Conservation (phyloP, 495 filamentous ascomycete genomes). For the Neurospora sp. region DNA sequence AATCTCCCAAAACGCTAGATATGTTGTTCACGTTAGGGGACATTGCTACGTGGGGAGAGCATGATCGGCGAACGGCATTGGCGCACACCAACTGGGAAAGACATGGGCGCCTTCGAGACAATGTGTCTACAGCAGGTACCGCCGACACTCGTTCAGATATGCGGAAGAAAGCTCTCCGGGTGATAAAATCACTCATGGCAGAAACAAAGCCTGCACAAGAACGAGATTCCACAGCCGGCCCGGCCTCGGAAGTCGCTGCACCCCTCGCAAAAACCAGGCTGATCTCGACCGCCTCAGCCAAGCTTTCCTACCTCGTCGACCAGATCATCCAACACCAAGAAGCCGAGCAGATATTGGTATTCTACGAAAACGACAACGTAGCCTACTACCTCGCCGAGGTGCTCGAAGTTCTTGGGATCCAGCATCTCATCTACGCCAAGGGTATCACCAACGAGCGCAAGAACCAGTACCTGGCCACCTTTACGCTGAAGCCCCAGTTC, state of each 20-base stretch:
- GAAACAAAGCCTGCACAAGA: conserved; percentile 3
- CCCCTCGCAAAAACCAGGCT: conserved; percentile 53
- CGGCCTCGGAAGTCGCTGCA: conserved; percentile 21
- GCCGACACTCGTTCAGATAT: background rate
- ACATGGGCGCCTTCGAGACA: background rate
- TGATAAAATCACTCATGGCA: conserved; percentile 8
- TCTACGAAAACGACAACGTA: conserved; percentile 81
- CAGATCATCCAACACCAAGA: conserved; percentile 54
- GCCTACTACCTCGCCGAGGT: conserved; percentile 76
- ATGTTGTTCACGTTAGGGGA: background rate
- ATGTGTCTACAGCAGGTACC: background rate
- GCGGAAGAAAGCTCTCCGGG: background rate
- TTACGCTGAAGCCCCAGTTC: conserved; percentile 53
- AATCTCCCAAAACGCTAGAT: background rate
- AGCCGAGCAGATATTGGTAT: conserved; percentile 79
- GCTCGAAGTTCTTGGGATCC: conserved; percentile 66
- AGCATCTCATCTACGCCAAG: conserved; percentile 76
- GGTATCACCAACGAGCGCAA: conserved; percentile 46
- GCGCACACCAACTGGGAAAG: background rate
- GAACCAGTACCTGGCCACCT: conserved; percentile 64
- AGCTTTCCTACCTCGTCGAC: conserved; percentile 78
- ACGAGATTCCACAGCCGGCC: background rate
- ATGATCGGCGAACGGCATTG: background rate
- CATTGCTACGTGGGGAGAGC: background rate
- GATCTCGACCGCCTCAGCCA: conserved; percentile 73